Evolutionary conservation across 73 alveolate species (phyloP).

Genomic region (Diophrys sp.): DNA sequence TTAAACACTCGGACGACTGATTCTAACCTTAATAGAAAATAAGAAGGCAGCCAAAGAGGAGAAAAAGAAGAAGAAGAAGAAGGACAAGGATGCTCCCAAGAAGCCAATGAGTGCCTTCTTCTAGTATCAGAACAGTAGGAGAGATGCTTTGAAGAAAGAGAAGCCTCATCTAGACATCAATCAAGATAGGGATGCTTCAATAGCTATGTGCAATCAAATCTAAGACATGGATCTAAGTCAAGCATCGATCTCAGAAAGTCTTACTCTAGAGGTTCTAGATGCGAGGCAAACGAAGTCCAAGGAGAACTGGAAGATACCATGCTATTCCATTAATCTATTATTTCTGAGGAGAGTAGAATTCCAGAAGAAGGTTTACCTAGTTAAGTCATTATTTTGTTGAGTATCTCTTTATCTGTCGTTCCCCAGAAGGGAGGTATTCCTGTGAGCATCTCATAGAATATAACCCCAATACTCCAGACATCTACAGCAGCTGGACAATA

Average conservation of each 20-base stretch:
- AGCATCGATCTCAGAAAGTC: neutral
- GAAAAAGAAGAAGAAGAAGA: constrained; percentile 52
- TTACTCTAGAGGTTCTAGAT: neutral
- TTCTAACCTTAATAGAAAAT: neutral
- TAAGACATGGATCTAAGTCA: neutral
- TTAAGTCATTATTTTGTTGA: neutral
- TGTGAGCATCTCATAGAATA: neutral
- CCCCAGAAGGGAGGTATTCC: neutral
- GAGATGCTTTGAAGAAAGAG: constrained; percentile 60
- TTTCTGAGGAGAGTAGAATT: neutral
- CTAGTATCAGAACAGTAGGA: constrained; percentile 60
- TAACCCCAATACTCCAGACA: neutral
- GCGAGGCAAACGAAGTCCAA: neutral
- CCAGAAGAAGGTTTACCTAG: neutral
- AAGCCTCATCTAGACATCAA: constrained; percentile 53
- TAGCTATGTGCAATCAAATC: neutral
- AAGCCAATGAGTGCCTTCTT: constrained; percentile 75
- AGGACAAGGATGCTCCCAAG: constrained; percentile 75
- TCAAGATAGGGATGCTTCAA: constrained; percentile 13
- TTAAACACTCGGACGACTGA: too few relatives aligned
- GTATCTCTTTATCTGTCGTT: neutral
- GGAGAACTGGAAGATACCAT: too few relatives aligned
- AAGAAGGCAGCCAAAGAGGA: constrained; percentile 20
- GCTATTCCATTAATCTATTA: too few relatives aligned
- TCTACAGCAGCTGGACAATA: neutral